Conservation (phyloP, 2,329 filamentous ascomycete genomes). For the Calonectria fujianensis region DNA sequence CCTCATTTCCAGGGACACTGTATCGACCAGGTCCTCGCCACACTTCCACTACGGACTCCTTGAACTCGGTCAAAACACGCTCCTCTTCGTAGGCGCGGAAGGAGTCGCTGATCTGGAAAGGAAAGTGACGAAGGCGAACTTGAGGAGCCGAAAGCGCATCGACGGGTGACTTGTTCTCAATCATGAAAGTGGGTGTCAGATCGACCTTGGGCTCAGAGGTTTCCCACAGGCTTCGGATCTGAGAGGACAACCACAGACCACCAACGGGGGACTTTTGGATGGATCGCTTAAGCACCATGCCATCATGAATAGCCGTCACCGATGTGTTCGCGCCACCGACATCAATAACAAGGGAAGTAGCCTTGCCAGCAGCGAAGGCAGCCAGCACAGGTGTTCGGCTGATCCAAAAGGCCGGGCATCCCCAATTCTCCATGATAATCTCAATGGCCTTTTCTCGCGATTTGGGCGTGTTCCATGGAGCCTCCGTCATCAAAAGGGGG, state of each 20-base stretch:
- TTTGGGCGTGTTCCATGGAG: constrained; percentile 92
- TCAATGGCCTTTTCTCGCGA: constrained; percentile 95
- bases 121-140: constrained; percentile 83
- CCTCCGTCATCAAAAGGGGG: constrained; percentile 94
- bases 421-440: constrained; percentile 98
- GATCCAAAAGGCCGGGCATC: constrained; percentile 94
- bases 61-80: constrained; percentile 94
- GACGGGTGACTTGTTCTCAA: constrained; percentile 90
- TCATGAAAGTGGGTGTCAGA: constrained; percentile 89
- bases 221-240: constrained; percentile 88
- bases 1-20: constrained; percentile 80
- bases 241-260: constrained; percentile 91
- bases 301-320: constrained; percentile 94
- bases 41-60: constrained; percentile 96
- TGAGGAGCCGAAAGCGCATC: constrained; percentile 89
- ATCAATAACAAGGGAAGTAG: constrained; percentile 93
- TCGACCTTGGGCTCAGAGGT: constrained; percentile 81
- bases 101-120: constrained; percentile 76
- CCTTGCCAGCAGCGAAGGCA: constrained; percentile 94
- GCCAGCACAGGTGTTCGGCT: constrained; percentile 92
- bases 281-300: constrained; percentile 93
- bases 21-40: constrained; percentile 89
- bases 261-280: constrained; percentile 90
- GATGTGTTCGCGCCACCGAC: constrained; percentile 92
- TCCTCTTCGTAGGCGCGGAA: constrained; percentile 93